These are phyloP conservation scores for Aspergillus glaucus DNA, from an alignment of 2,329 filamentous ascomycete genomes.

Conservation along the genomic window DNA sequence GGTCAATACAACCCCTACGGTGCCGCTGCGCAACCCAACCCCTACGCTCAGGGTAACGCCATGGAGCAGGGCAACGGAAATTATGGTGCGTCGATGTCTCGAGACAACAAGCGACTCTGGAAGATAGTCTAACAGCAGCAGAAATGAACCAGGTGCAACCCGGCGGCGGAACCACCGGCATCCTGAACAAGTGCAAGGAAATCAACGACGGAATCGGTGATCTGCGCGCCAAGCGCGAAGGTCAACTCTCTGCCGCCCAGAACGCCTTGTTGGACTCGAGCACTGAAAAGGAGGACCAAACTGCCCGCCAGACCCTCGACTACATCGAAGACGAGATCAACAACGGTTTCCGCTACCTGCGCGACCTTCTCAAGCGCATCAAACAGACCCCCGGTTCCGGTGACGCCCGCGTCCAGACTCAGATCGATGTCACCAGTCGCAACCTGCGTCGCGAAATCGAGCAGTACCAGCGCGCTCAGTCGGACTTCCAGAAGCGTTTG, in stretches of 20 bases:
- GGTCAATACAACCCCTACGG: slow-evolving; percentile 52
- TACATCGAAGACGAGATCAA: slow-evolving; percentile 71
- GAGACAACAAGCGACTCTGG: no score
- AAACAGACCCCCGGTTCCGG: slow-evolving; percentile 75
- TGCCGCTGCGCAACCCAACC: slow-evolving; percentile 28
- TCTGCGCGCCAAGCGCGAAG: slow-evolving; percentile 57
- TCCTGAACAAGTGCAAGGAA: slow-evolving; percentile 77
- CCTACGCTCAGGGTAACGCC: slow-evolving; percentile 23
- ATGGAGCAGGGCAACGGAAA: slow-evolving; percentile 29
- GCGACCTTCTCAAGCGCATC: slow-evolving; percentile 70
- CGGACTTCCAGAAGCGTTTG: slow-evolving; percentile 70
- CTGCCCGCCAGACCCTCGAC: slow-evolving; percentile 65
- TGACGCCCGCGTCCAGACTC: slow-evolving; percentile 65
- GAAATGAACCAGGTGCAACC: slow-evolving; percentile 16
- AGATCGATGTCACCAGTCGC: slow-evolving; percentile 75
- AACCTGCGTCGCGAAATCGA: slow-evolving; percentile 75
- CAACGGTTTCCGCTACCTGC: slow-evolving; percentile 71
- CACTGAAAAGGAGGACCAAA: slow-evolving; percentile 59
- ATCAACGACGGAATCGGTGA: slow-evolving; percentile 71
- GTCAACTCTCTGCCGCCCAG: slow-evolving; percentile 51
- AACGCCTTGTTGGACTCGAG: slow-evolving; percentile 72
- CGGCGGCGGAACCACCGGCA: slow-evolving; percentile 60
- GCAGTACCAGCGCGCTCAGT: slow-evolving; percentile 73
- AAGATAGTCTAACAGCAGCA: background rate
- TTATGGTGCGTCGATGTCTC: slow-evolving; percentile 26